Evolutionary conservation across 352 stramenopile species (phyloP).

Genomic region (Chrysophaeum taylorii): DNA sequence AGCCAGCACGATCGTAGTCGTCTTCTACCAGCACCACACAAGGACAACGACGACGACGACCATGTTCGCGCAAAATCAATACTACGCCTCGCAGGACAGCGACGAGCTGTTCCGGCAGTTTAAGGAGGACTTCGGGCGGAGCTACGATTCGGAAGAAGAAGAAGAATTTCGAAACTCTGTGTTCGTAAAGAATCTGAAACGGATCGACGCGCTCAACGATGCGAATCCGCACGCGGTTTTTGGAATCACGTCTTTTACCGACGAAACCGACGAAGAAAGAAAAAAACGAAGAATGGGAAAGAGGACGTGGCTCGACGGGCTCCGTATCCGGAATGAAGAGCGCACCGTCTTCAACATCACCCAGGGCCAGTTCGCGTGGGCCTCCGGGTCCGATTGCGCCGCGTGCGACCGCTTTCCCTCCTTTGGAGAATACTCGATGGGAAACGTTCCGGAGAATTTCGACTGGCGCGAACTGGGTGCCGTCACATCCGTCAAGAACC

Average conservation of each 20-base stretch:
- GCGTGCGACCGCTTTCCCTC: not conserved
- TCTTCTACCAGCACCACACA: too few relatives aligned
- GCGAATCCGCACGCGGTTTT: not conserved
- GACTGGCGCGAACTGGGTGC: constrained; percentile 28
- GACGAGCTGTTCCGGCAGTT: not conserved
- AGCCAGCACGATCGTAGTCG: too few relatives aligned
- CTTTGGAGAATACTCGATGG: not conserved
- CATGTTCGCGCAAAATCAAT: too few relatives aligned
- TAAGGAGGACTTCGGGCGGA: not conserved
- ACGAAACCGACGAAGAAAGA: not conserved
- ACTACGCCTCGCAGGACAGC: too few relatives aligned
- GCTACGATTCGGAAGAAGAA: not conserved
- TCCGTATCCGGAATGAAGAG: not conserved
- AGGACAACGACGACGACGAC: too few relatives aligned
- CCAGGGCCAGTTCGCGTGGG: not conserved
- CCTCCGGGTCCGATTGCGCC: not conserved
- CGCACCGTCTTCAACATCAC: not conserved
- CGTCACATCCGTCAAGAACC: constrained; percentile 69
- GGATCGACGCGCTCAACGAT: not conserved
- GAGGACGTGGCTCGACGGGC: not conserved
- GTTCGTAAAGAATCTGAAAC: not conserved
- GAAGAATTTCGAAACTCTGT: not conserved
- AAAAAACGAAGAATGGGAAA: not conserved
- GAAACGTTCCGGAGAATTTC: constrained; percentile 3
- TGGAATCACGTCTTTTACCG: not conserved